A percentile compares a stretch with the other conserved stretches of the same genome.
Conservation (phyloP, 2,329 filamentous ascomycete species). For the Metarhizium sp. region DNA sequence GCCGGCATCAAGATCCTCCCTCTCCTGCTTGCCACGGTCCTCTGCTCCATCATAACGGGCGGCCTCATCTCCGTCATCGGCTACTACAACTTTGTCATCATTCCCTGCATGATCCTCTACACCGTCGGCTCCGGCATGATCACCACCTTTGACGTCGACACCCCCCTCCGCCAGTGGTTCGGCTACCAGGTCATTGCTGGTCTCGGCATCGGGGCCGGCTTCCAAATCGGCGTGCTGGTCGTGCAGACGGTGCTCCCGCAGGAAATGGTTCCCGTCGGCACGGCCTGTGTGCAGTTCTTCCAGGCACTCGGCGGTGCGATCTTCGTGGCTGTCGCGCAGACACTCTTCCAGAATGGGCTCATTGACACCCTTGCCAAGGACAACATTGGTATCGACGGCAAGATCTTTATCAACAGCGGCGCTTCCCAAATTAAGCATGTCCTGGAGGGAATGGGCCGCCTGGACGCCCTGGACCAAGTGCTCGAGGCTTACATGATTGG, state of each 20-base stretch:
- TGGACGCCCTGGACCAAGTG: constrained; percentile 32
- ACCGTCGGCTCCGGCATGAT: constrained; percentile 44
- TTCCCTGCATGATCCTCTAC: constrained; percentile 30
- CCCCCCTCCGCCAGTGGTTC: constrained; percentile 41
- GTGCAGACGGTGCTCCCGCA: constrained; percentile 42
- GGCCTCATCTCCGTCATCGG: constrained; percentile 32
- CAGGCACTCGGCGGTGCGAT: constrained; percentile 58
- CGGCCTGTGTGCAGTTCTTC: constrained; percentile 48
- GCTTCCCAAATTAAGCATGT: constrained; percentile 39
- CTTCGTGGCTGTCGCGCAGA: constrained; percentile 55
- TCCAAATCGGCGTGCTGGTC: constrained; percentile 38
- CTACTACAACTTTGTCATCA: constrained; percentile 31
- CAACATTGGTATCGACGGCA: constrained; percentile 35
- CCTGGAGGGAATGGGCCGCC: constrained; percentile 29
- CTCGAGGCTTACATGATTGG: constrained; percentile 40
- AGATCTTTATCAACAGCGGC: constrained; percentile 41
- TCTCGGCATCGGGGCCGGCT: constrained; percentile 40
- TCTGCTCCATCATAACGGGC: constrained; percentile 36
- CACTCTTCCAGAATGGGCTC: constrained; percentile 58
- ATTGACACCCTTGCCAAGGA: constrained; percentile 37
- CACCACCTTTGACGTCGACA: constrained; percentile 39
- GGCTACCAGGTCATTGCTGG: constrained; percentile 49
- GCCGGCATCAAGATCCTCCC: constrained; percentile 47
- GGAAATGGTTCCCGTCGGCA: constrained; percentile 39
- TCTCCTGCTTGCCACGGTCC: constrained; percentile 39